Evolutionary conservation across 139 green algal genomes (phyloP), one percentile per base, ranked within the genome.

Genomic region (Ulvella scutata): DNA sequence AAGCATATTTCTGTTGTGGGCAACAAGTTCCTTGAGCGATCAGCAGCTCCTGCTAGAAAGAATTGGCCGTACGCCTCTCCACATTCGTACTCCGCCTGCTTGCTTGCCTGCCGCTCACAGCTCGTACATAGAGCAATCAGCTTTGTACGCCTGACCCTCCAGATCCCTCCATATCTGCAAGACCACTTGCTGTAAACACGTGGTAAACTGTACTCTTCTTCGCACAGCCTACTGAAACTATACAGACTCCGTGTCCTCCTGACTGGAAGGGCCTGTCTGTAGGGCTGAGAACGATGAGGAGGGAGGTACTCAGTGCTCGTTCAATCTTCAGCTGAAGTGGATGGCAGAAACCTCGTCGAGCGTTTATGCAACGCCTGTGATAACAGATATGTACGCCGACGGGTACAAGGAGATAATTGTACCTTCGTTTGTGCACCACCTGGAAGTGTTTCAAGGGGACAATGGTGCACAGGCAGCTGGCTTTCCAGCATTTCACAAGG

Each of bases 321-420:
- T 79, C 29, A 81, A 94, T 76, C 43, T 98, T 20, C 79, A 91
- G 37, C 77, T 98, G 59, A 81, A 81, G 40, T 99, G 94, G 94
- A 92, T 93, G 86, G 88, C 86, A 3, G 89, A 98, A 75, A 78
- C 89, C 3, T 72, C 33, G 82, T 90, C 82, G 31, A 88, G 79
- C 59, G 84, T 98, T 3, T 98, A 99, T 74, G 88, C 92, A 31
- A 98, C 94, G 0, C 94, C 94, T 0, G 77, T 98, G 26, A 96
- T 99, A 80, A 93, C 90, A 1, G 94, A 99, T 77, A 78, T 98
- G 29, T 93, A 88, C 81, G 89, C 81, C 40, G 94, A 99, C 77
- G 92, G 89, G 1, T 84, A 86, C 23, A 94, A 92, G 74, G 93
- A 98, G 72, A 87, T 99, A 29, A 82, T 99, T 21, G 94, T 98